Evolutionary conservation across 495 filamentous ascomycete genomes (phyloP), one percentile per base, ranked within the genome.

Genomic region (Aspergillus conjunctus): DNA sequence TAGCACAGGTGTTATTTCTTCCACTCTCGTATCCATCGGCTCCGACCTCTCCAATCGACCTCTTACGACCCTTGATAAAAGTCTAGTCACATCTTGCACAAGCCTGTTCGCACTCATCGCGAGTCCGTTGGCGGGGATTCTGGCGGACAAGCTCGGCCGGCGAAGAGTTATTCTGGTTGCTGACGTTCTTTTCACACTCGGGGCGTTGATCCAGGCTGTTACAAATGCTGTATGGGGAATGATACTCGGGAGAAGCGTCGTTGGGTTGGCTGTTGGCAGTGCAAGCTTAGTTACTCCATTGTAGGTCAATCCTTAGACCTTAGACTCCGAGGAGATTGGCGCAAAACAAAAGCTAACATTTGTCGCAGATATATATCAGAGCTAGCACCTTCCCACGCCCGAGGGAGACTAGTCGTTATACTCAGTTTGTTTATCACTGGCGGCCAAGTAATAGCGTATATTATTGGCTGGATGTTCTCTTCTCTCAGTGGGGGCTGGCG

Each of bases 1-100:
- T 62, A 94, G 91, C 67, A 97, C 93, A 18, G 93, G 93, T 44
- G 92, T 96, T 14, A 94, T 97, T 44, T 94, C 91, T 21, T 88
- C 91, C 1, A 94, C 91, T 0, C 80, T 97, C 32, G 88, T 97
- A 39, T 91, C 90, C 3, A 85, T 96, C 63, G 83, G 82, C 46
- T 81, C 83, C 2, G 88, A 91, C 56, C 85, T 96, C n/a, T 92
- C 90, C 7, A 67, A 74, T 50, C 81, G 82, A 7, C 71, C 80
- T 14, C 79, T 94, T 33, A 87, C 83, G 7, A 90, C 87, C 3
- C 78, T 92, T 34, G 90, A 95, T 70, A 95, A 93, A 63, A 90
- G 88, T 30, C 73, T 95, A 26, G 89, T 96, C 60, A 95, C 92
- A 0, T 91, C 91, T 3, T 87, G 82, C 32, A 96, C 92, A 1